Conservation (phyloP, 768 basidiomycete species). For the Lentinula guzmanii region DNA sequence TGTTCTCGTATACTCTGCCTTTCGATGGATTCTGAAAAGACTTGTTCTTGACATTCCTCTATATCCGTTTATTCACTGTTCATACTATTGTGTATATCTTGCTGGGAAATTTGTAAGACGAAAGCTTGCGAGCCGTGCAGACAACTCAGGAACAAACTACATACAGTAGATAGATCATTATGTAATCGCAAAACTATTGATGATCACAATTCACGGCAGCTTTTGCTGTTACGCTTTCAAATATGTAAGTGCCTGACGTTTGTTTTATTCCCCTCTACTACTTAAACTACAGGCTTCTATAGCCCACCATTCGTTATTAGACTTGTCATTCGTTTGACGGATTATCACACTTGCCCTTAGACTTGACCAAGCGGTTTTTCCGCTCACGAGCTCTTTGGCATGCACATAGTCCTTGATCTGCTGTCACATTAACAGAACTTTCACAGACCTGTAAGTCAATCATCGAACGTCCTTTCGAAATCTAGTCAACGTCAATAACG, state of each 20-base stretch:
- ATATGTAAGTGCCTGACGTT: background rate
- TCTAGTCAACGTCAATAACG: background rate
- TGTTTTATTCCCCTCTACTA: background rate
- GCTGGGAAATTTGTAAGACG: background rate
- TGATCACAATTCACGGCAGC: background rate
- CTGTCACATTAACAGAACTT: background rate
- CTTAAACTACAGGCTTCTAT: background rate
- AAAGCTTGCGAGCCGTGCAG: background rate
- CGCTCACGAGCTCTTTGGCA: background rate
- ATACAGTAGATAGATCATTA: background rate
- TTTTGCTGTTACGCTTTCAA: background rate
- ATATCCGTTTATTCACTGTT: constrained; percentile 3
- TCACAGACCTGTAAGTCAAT: background rate
- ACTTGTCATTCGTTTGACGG: background rate
- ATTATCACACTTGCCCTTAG: background rate
- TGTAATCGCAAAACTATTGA: background rate
- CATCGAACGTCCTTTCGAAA: background rate
- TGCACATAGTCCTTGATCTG: background rate
- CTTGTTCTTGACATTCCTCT: constrained; percentile 7
- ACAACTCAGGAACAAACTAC: background rate
- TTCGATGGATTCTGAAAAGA: constrained; percentile 2
- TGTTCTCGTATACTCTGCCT: constrained; percentile 27
- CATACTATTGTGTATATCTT: constrained; percentile 4
- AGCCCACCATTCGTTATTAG: background rate
- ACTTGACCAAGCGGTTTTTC: background rate